Conservation (phyloP, 176 grass and related monocot species). For the Carex parvula region DNA sequence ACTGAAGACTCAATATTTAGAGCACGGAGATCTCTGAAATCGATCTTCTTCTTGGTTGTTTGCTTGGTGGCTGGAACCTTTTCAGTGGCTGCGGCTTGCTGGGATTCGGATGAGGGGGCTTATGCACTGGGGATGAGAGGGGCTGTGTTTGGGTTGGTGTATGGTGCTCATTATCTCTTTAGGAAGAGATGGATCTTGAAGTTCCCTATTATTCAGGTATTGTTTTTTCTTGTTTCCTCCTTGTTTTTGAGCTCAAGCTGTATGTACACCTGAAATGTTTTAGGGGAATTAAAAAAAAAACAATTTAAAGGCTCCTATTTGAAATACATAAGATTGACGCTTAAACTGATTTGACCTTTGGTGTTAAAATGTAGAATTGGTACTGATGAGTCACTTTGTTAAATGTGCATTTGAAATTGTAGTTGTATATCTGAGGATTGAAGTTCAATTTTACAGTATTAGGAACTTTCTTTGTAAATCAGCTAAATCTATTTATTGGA, state of each 20-base stretch:
- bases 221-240: neutral
- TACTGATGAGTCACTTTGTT: neutral
- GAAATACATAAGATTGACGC: neutral
- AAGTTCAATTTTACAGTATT: neutral
- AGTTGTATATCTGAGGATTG: neutral
- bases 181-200: conserved; percentile 47
- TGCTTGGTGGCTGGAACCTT: conserved; percentile 33
- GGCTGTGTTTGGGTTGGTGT: conserved; percentile 39
- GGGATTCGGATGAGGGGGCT: conserved; percentile 6
- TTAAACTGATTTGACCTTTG: neutral
- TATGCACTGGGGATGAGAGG: conserved; percentile 30
- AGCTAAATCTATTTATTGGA: neutral
- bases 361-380: neutral
- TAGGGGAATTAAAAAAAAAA: neutral
- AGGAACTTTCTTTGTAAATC: neutral
- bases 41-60: conserved; percentile 26
- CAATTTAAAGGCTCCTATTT: neutral
- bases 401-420: neutral
- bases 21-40: conserved; percentile 24
- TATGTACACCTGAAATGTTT: neutral
- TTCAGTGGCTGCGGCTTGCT: conserved; percentile 23
- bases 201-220: conserved; percentile 48
- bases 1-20: neutral
- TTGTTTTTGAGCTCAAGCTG: neutral
- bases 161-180: conserved; percentile 40